phyloP scores from a whole-genome alignment of 352 stramenopile genomes.

The Globisporangium cylindrosporum region DNA sequence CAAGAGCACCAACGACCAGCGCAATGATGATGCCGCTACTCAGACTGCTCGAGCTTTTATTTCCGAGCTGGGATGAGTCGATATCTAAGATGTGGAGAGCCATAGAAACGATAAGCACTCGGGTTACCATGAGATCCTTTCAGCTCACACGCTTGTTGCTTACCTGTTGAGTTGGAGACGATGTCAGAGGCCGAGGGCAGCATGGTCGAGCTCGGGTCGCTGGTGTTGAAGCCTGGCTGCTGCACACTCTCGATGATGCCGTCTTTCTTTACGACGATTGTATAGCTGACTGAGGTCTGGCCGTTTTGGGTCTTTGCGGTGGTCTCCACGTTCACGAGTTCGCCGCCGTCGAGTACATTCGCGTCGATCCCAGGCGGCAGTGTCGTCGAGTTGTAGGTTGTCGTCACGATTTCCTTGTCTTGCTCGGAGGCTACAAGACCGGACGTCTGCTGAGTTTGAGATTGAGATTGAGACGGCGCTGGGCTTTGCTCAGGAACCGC shows the following conservation, averaged over 20 bases:
- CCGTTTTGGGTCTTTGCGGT: conserved; percentile 26
- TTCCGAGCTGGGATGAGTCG: too few species aligned
- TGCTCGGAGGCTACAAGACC: neutral
- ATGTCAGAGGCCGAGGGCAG: neutral
- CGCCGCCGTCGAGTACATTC: conserved; percentile 30
- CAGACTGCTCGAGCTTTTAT: neutral
- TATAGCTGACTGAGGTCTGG: conserved; percentile 35
- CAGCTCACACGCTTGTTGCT: neutral
- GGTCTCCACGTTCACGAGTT: conserved; percentile 37
- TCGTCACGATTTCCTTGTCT: conserved; percentile 17
- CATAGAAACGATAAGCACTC: neutral
- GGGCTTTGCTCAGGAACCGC: neutral
- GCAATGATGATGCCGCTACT: conserved; percentile 11
- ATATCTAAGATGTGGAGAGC: neutral
- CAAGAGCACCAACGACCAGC: conserved; percentile 11
- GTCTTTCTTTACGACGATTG: conserved; percentile 34
- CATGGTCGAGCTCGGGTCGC: neutral
- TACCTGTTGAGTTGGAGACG: conserved; percentile 9
- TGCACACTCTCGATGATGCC: conserved; percentile 18
- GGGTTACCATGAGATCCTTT: neutral
- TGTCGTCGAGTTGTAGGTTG: conserved; percentile 36
- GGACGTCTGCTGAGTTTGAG: neutral
- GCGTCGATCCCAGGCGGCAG: conserved; percentile 30
- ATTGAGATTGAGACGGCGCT: neutral
- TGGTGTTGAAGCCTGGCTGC: conserved; percentile 16